Evolutionary conservation across 2,329 filamentous ascomycete genomes (phyloP), one percentile per base, ranked within the genome.

Genomic region (Alternaria sp.): DNA sequence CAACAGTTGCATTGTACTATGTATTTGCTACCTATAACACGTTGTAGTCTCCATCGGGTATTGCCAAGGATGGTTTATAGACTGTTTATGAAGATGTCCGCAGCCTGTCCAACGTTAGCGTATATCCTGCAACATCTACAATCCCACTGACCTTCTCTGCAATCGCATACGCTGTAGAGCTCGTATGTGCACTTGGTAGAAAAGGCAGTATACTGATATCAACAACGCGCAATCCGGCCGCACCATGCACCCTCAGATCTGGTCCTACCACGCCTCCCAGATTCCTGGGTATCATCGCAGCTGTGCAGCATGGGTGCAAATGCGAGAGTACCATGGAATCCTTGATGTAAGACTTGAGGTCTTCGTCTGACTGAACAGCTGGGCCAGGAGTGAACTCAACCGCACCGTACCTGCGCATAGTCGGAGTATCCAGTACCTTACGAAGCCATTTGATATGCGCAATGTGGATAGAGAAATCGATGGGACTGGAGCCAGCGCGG

Each of bases 401-500:
- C 4, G 55, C 56, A 21, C 60, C 60, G 10, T 63, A 60, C 9
- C 3, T 45, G 10, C 30, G 50, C 56, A 60, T 59, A 18, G 50
- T 55, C 15, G 49, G 49, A 12, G 60, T 60, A n/a, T 45, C 23
- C 6, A 59, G 21, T 33, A 55, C 25, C 15, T 51, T 51, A n/a
- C 60, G 49, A 23, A 60, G 50, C 21, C n/a, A 63, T 20, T 44
- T 49, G 7, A 63, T 7, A 44, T 63, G 56, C 21, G 49, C 60
- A 28, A 63, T 23, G 20, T 63, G 56, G 2, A 63, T 41, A 28
- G 70, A 72, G 7, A 75, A 28, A 33, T 76, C 73, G 6, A 67
- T 23, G 2, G 74, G 75, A 44, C 76, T 77, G 30, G 70, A 69
- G 10, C 68, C 65, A 3, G 69, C 62, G 55, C 73, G 73, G 63